Evolutionary conservation across 192 early-diverging fungal species (phyloP), one percentile per base, ranked within the genome.

Genomic region (Linnemannia exigua): DNA sequence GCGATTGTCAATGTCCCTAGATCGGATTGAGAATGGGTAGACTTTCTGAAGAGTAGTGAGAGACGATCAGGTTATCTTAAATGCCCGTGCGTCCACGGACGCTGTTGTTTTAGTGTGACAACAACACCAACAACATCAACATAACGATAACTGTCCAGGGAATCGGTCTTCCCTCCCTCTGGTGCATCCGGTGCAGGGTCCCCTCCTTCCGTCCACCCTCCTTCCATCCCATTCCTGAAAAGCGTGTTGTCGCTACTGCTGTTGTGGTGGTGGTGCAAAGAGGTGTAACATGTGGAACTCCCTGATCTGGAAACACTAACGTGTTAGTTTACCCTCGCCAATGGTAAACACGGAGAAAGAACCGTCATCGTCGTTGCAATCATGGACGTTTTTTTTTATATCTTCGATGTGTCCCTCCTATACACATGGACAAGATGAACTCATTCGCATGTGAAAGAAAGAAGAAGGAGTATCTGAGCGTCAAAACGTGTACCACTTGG

Each of bases 371-470:
- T 12, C 44, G 6, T 46, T 12, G 44, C 44, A 46, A 17, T 17
- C 11, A 54, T 54, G 2, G 52, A 54, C 52, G 52, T 33, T 33
- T 2, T 28, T 58, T 54, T 54, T n/a, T n/a, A n/a, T n/a, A n/a
- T n/a, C n/a, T n/a, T n/a, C n/a, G n/a, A n/a, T 44, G 41, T 44
- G 41, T 44, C 41, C 3, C n/a, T 54, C 22, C 11, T 63, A 63
- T 63, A 63, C 58, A 63, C 58, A 31, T 63, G 58, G 58, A 31
- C 2, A 9, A 14, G 20, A 3, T 28, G 58, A 63, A 63, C 58
- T 31, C 58, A 63, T 63, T 63, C 58, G 28, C 58, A 63, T 63
- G 58, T 63, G 58, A 63, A 63, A 63, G 14, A 31, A 63, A n/a
- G 22, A 11, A 5, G 11, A 4, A 33, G 1, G 28, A 15, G 25